Evolutionary conservation across 1,284 basidiomycete genomes (phyloP), one percentile per base, ranked within the genome.

Genomic region (Cryptococcus sp.): DNA sequence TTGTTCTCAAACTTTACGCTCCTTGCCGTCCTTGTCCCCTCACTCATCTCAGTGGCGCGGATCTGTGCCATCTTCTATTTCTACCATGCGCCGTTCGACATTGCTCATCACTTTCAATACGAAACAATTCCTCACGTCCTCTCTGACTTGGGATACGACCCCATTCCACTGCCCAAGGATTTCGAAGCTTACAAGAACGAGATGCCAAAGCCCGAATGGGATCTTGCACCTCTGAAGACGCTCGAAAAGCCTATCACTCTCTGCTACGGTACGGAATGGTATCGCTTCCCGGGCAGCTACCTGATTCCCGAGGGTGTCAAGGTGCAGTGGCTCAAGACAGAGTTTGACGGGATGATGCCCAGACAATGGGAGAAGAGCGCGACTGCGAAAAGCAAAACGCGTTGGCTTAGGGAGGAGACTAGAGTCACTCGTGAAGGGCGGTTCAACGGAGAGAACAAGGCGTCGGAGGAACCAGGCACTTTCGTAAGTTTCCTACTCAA

Each of bases 231-330:
- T 1, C 80, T 96, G 65, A 81, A 82, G 55, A 80, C 84, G n/a
- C 85, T 93, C 65, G 84, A 86, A 8, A 63, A 65, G 16, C 69
- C 68, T 23, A 46, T 95, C 55, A 86, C 82, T n/a, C 74, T 99
- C 1, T 99, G 96, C 79, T 83, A 90, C 55, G 93, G 88, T 37
- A 91, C 94, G 72, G 95, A 99, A 78, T 99, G 96, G 96, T 83
- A 98, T 73, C 84, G 95, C 16, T 99, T 94, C 82, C 92, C 94
- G 0, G 85, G 89, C 1, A 88, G 89, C 73, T 98, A 90, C 78
- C 84, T 95, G 49, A 83, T 98, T 19, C 93, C 95, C 1, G 84
- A 88, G 54, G 88, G 86, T 17, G 81, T 97, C 55, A 83, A 86
- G 47, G 87, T 95, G 16, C 83, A 89, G 61, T 98, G 93, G 79